These are phyloP conservation scores for Exophiala aquamarina DNA, from an alignment of 2,329 filamentous ascomycete genomes.

Conservation along the genomic window DNA sequence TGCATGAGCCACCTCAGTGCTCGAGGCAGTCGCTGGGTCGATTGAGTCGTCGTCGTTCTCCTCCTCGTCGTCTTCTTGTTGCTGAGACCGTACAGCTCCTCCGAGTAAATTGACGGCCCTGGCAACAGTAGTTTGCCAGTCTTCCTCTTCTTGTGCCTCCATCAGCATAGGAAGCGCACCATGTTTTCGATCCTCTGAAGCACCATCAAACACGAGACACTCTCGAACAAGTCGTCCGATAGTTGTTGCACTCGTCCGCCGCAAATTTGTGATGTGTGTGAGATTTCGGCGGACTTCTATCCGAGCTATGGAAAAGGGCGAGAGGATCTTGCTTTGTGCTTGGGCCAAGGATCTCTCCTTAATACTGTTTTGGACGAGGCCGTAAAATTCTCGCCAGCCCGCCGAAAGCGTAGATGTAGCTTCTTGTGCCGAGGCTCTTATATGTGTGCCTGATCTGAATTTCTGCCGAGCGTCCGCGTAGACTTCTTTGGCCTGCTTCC, in stretches of 20 bases:
- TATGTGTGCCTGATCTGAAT: conserved; percentile 21
- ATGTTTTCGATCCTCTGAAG: conserved; percentile 20
- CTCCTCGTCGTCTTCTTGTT: conserved; percentile 8
- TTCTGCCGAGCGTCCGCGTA: conserved; percentile 45
- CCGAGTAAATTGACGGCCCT: conserved; percentile 84
- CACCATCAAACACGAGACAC: conserved; percentile 67
- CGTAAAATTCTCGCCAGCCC: conserved; percentile 69
- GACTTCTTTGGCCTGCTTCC: conserved; percentile 69
- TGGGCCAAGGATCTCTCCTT: conserved; percentile 69
- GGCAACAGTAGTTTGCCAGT: conserved; percentile 74
- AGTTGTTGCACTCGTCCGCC: conserved; percentile 79
- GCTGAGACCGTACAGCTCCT: conserved; percentile 40
- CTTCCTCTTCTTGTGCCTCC: conserved; percentile 46
- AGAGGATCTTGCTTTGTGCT: conserved; percentile 70
- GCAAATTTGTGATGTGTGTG: conserved; percentile 67
- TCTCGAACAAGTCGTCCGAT: conserved; percentile 86
- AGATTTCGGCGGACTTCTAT: conserved; percentile 75
- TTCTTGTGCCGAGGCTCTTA: conserved; percentile 33
- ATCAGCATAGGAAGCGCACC: conserved; percentile 17
- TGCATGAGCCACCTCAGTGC: conserved; percentile 32
- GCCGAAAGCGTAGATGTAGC: conserved; percentile 35
- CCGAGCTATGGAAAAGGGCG: conserved; percentile 73
- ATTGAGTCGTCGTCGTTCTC: neutral
- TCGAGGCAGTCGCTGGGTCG: conserved; percentile 20
- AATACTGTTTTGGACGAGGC: conserved; percentile 73